Base-by-base conservation (phyloP, 2,329 filamentous ascomycete genomes). In the Metarhizium guizhouense region DNA sequence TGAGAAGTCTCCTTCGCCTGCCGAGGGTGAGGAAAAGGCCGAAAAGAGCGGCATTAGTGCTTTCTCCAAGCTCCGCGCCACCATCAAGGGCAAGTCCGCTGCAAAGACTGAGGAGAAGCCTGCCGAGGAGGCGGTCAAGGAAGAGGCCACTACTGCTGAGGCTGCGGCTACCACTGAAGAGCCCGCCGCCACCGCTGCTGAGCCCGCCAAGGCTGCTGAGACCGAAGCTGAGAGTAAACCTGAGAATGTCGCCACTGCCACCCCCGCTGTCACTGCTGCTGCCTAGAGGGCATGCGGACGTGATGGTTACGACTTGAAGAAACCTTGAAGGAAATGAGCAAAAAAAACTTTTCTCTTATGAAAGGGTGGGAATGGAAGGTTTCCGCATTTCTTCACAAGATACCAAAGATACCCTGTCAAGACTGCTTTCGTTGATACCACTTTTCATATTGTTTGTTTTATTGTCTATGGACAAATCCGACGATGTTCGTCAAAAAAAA, bases 61-160 rank as follows among this genome's bases (percentile, higher is more conserved):
- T 54, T 84, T 84, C 77, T 83, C 80, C 56, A 83, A 83, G 78
- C 72, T 84, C 65, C 77, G 77, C 64, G 76, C 76, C 65, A 81
- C 78, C 61, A 80, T 81, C 72, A 79, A 78, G 69, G 65, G 68
- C 67, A 76, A 76, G 71, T 61, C 63, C 36, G 65, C 66, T 52
- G 63, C 74, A 63, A 77, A 76, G 71, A 54, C 69, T 43, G 72
- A 75, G 61, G 75, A 74, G 55, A 73, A 74, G 67, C 57, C 70
- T 34, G 62, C 60, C 20, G 70, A 69, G 59, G 71, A 70, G 59
- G 57, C 69, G 36, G 62, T 59, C 48, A 65, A 71, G 59, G 68
- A 68, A 54, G 61, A 73, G 65, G 54, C 63, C 52, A 59, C 58
- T 51, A 54, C 68, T 40, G 61, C 61, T 32, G 67, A 67, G 57